These are phyloP conservation scores for Erigeron canadensis DNA, from an alignment of 129 eudicot species.

Conservation along the genomic window DNA sequence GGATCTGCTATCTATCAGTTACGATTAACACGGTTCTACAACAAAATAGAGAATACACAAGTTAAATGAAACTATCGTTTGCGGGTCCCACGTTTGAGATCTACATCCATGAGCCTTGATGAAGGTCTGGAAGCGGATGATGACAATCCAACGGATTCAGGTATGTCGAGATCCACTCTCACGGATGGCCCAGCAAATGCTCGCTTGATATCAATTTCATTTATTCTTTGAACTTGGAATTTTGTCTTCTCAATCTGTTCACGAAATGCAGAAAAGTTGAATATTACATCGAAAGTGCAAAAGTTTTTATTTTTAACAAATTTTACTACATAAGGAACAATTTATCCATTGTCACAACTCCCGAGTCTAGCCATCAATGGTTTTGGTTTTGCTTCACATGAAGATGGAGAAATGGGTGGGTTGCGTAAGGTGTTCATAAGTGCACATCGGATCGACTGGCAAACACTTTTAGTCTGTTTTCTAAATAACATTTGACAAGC, in stretches of 20 bases:
- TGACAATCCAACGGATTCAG: slow-evolving; percentile 79
- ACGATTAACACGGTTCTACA: slow-evolving; percentile 22
- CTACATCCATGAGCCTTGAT: slow-evolving; percentile 71
- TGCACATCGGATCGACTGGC: background rate
- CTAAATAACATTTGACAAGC: background rate
- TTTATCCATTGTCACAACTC: background rate
- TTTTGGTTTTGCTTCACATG: background rate
- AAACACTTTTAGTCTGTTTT: background rate
- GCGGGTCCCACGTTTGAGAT: slow-evolving; percentile 63
- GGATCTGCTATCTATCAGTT: background rate
- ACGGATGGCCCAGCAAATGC: slow-evolving; percentile 65
- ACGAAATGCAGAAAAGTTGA: background rate
- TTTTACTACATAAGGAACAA: background rate
- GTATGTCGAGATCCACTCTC: slow-evolving; percentile 83
- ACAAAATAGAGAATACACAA: slow-evolving; percentile 11
- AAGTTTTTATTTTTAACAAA: background rate
- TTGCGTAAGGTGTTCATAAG: background rate
- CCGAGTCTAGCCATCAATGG: background rate
- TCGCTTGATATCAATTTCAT: slow-evolving; percentile 72
- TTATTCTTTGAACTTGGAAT: slow-evolving; percentile 57
- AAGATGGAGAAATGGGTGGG: background rate
- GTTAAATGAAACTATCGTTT: slow-evolving; percentile 30
- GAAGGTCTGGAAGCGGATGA: slow-evolving; percentile 47
- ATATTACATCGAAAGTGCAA: background rate
- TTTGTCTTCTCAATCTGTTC: slow-evolving; percentile 65